Conservation (phyloP, 164 flowering plant genomes). For the Pachysandra terminalis region DNA sequence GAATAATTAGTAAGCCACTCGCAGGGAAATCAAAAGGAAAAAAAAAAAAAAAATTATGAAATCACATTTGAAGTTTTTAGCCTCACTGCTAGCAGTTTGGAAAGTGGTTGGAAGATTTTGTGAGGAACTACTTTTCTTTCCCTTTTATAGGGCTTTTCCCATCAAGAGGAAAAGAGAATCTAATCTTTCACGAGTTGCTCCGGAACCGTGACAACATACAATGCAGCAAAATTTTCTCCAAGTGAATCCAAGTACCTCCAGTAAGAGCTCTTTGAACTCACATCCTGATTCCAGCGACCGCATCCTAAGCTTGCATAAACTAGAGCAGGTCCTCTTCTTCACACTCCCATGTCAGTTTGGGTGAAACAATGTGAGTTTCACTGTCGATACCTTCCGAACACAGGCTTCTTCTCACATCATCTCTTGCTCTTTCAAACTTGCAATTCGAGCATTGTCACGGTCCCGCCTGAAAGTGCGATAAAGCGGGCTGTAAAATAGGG, state of each 20-base stretch:
- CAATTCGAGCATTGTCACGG: conserved; percentile 57
- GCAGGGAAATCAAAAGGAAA: too few relatives aligned
- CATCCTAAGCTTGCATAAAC: neutral
- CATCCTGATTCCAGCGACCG: neutral
- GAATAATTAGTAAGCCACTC: too few relatives aligned
- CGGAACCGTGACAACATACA: neutral
- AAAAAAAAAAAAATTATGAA: too few relatives aligned
- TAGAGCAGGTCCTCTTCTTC: neutral
- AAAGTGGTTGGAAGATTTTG: too few relatives aligned
- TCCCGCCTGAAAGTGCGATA: conserved; percentile 57
- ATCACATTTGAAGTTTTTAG: too few relatives aligned
- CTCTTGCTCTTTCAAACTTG: conserved; percentile 59
- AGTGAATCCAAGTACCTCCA: too few relatives aligned
- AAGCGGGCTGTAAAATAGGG: conserved; percentile 79
- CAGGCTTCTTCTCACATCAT: conserved; percentile 32
- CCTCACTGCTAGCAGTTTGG: too few relatives aligned
- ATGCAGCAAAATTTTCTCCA: neutral
- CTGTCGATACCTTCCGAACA: neutral
- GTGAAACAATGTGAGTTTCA: neutral
- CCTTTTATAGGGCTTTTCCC: too few relatives aligned
- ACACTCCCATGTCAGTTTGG: neutral
- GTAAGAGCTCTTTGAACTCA: too few relatives aligned
- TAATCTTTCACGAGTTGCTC: neutral
- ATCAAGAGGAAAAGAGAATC: too few relatives aligned
- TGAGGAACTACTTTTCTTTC: too few relatives aligned